Base-by-base conservation (phyloP, 208 protist species). In the Crithidia brevicula region DNA sequence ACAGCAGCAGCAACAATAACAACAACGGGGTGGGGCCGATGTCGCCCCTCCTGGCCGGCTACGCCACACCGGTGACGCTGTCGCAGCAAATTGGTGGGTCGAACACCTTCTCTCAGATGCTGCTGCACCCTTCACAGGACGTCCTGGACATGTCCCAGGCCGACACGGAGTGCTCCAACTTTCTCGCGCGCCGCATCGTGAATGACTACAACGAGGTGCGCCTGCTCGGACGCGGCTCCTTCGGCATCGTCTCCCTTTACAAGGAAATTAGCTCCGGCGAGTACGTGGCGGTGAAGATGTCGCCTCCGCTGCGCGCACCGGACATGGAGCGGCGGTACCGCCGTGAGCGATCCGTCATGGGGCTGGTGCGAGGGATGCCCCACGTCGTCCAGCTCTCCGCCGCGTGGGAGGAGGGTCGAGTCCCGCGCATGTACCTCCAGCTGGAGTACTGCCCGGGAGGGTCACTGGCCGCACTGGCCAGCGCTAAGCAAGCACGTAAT, bases 361-460 rank as follows among this genome's bases (percentile, higher is more conserved):
- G 46, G 3, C 60, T 86, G 56, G 65, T 86, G 31, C 79, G 82
- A 9, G 79, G 82, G 11, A 72, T 87, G 57, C 86, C 88, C n/a
- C 88, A 96, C 67, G 54, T 93, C 28, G 86, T 94, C 38, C 86
- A 91, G 75, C 79, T 96, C 28, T 67, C 68, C 18, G 83, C 79
- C 11, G 72, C 88, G 22, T 96, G 91, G 88, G 86, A 92, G 62
- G 91, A 96, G 56, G 82, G 85, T 8, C 65, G 82, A 40, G 34
- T 70, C 25, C 81, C 86, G 49, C 86, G 84, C 60, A 79, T 92
- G 79, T 94, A 89, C 57, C 68, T 96, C 58, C 81, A 93, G 76
- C 56, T 96, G 28, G 85, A 94, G 74, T 96, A 93, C 75, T 96
- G 91, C 58, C 82, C 81, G 8, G 88, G 88, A 22, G 91, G 91